Evolutionary conservation across 768 basidiomycete genomes (phyloP).

Genomic region (Mycena metata): DNA sequence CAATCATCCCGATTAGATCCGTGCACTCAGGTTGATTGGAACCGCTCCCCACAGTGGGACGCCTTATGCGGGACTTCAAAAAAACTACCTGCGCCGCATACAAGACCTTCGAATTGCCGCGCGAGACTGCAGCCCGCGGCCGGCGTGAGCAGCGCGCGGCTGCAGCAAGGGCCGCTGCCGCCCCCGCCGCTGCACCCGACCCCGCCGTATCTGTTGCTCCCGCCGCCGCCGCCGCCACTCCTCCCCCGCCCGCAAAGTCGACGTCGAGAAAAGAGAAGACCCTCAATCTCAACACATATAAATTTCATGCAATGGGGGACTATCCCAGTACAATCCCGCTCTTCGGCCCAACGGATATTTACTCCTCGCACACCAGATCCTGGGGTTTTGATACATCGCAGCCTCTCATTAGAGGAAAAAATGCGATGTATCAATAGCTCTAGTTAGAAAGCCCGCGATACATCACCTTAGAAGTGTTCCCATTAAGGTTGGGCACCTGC

Average conservation of each 20-base stretch:
- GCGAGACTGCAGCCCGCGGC: conserved; percentile 41
- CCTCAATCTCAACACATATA: conserved; percentile 47
- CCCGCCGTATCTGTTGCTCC: no score
- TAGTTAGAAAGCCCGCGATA: no score
- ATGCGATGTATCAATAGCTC: no score
- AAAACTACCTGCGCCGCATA: conserved; percentile 1
- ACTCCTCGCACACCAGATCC: conserved; percentile 41
- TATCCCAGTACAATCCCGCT: conserved; percentile 35
- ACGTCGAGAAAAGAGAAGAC: conserved; percentile 26
- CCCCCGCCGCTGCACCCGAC: neutral
- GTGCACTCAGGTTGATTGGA: no score
- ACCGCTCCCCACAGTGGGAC: no score
- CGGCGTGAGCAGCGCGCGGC: conserved; percentile 19
- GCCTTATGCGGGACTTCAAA: neutral
- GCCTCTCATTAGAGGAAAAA: no score
- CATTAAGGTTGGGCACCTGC: no score
- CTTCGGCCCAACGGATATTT: conserved; percentile 44
- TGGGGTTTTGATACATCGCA: no score
- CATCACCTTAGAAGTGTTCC: no score
- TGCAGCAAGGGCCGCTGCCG: neutral
- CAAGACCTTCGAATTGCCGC: conserved; percentile 46
- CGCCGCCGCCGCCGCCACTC: no score
- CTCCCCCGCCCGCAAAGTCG: no score
- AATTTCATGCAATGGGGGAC: conserved; percentile 46
- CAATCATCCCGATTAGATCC: no score